Evolutionary conservation across 768 basidiomycete genomes (phyloP).

Genomic region (Calocybe gangraenosa): DNA sequence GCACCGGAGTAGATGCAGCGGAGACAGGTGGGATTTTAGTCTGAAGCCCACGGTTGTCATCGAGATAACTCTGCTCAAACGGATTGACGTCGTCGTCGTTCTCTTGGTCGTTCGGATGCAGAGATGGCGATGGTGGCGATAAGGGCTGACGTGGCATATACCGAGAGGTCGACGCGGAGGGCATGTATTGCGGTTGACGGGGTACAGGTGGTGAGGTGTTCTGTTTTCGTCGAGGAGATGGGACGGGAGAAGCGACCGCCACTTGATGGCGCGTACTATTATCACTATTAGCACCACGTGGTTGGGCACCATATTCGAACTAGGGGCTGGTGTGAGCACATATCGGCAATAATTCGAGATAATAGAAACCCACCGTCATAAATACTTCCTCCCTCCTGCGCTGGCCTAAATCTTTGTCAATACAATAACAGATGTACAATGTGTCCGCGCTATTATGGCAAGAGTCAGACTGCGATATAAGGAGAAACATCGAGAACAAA

Average conservation of each 20-base stretch:
- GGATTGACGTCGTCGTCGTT: conserved; percentile 39
- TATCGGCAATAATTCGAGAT: background rate
- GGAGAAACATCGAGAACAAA: background rate
- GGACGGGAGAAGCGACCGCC: conserved; percentile 4
- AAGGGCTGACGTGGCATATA: conserved; percentile 25
- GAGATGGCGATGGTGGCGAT: conserved; percentile 16
- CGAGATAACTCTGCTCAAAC: conserved; percentile 33
- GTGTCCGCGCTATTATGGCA: conserved; percentile 47
- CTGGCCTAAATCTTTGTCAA: conserved; percentile 41
- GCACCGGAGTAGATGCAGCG: conserved; percentile 10
- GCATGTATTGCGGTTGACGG: conserved; percentile 18
- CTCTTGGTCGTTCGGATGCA: conserved; percentile 20
- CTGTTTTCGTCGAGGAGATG: conserved; percentile 10
- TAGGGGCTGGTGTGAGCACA: conserved; percentile 9
- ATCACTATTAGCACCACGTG: background rate
- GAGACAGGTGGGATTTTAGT: conserved; percentile 11
- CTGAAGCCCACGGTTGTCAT: conserved; percentile 19
- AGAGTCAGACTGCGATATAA: too few relatives aligned
- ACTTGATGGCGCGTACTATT: conserved; percentile 6
- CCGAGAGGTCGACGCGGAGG: conserved; percentile 19
- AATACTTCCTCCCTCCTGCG: conserved; percentile 39
- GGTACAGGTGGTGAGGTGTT: conserved; percentile 7
- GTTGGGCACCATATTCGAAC: conserved; percentile 30
- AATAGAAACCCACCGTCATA: conserved; percentile 26
- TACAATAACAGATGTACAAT: conserved; percentile 45